Base-by-base conservation (phyloP, 1,284 basidiomycete genomes). In the Peniophora sp. region DNA sequence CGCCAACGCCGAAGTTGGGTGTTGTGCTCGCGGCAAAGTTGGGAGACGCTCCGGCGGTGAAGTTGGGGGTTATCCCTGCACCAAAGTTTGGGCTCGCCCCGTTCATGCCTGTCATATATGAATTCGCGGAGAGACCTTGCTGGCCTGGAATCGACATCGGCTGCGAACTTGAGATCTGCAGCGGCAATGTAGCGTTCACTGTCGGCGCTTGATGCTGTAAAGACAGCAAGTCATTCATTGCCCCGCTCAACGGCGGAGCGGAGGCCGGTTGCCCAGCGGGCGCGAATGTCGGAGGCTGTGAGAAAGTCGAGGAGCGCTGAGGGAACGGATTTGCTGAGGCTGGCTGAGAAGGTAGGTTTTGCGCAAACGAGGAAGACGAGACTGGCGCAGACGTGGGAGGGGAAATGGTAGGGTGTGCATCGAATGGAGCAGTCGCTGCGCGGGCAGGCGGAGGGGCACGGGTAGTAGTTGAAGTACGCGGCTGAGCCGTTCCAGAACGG, bases 171-270 rank as follows among this genome's bases (percentile, higher is more conserved):
- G 72, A 68, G 54, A 74, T 79, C 58, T 81, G 80, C 17, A 81
- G 62, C 6, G 80, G 79, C 34, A 81, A 65, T 1, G 79, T 75
- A 0, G 77, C 74, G 35, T 65, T 67, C 36, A 68, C 60, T 2
- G 70, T 59, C 3, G 72, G 61, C 16, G 50, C 62, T 50, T 77
- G 72, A 16, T 50, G 61, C 50, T 77, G 72, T 24, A 81, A 60
- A 12, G 74, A 72, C 39, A 73, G 62, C 16, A 81, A 65, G 57
- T 81, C 79, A 23, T 71, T 65, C 79, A 74, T 81, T 22, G 74
- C 71, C 10, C 53, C 41, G 14, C 27, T 45, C 3, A 48, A 39
- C 11, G 55, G 25, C 2, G 44, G 19, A 1, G 56, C 50, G 14
- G 53, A 38, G 3, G 53, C 22, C 8, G 59, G 39, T 3, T 59